These are phyloP conservation scores for Microthlaspi erraticum DNA, from an alignment of 345 rosid species.

Conservation along the genomic window DNA sequence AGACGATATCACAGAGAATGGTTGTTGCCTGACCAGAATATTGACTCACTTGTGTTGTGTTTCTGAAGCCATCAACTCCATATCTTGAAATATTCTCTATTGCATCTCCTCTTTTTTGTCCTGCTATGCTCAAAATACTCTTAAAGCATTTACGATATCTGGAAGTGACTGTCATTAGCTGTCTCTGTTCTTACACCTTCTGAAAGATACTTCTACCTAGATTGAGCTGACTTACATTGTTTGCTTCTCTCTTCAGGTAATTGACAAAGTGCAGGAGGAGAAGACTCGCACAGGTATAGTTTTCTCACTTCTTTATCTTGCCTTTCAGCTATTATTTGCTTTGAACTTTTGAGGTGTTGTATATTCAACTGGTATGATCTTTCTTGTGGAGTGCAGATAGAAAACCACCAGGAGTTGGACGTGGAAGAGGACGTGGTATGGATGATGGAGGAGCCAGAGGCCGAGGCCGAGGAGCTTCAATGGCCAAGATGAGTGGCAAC, in stretches of 20 bases:
- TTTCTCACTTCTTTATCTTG: not conserved
- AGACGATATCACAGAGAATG: conserved; percentile 47
- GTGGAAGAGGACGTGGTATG: conserved; percentile 47
- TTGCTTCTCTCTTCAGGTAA: conserved; percentile 35
- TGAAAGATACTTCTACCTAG: not conserved
- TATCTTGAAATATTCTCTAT: not conserved
- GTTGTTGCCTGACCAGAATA: conserved; percentile 47
- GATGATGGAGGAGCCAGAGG: conserved; percentile 48
- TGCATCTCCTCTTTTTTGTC: not conserved
- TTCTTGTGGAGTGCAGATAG: conserved; percentile 34
- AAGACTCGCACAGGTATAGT: conserved; percentile 45
- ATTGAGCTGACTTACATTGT: not conserved
- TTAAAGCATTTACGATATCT: conserved; percentile 1
- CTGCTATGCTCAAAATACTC: not conserved
- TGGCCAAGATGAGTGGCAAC: conserved; percentile 37
- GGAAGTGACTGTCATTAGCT: not conserved
- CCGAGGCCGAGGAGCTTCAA: conserved; percentile 38
- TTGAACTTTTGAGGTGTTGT: not conserved
- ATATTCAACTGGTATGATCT: too few species aligned
- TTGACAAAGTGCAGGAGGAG: conserved; percentile 48
- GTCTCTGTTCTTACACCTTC: not conserved
- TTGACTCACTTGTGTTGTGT: conserved; percentile 2
- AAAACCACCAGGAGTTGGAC: conserved; percentile 47
- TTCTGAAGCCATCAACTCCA: not conserved
- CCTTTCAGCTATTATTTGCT: not conserved